phyloP scores from a whole-genome alignment of 805 yeast species.

The Blastobotrys americana region DNA sequence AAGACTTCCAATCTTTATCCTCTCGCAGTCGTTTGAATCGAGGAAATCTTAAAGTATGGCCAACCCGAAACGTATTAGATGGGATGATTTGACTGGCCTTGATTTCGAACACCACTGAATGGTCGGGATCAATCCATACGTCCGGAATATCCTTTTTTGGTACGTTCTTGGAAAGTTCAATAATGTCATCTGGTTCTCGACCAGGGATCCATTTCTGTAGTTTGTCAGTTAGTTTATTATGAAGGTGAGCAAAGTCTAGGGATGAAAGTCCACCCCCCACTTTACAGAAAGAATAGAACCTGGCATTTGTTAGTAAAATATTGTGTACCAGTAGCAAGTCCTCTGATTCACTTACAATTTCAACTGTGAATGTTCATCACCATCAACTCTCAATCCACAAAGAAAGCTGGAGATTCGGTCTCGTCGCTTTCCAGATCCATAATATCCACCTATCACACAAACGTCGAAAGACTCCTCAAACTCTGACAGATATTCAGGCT shows the following conservation, averaged over 20 bases:
- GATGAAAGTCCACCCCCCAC: constrained; percentile 79
- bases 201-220: constrained; percentile 45
- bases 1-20: constrained; percentile 57
- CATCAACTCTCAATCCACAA: constrained; percentile 55
- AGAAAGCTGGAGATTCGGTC: constrained; percentile 45
- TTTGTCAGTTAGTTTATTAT: constrained; percentile 46
- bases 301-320: no score
- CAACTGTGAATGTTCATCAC: no score
- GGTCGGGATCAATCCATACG: constrained; percentile 72
- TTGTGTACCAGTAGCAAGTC: no score
- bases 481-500: constrained; percentile 82
- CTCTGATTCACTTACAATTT: no score
- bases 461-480: constrained; percentile 84
- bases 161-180: constrained; percentile 19
- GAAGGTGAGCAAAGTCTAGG: constrained; percentile 54
- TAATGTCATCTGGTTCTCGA: constrained; percentile 34
- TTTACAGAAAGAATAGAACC: constrained; percentile 60
- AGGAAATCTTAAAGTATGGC: constrained; percentile 68
- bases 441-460: constrained; percentile 68
- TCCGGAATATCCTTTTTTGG: constrained; percentile 42
- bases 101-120: constrained; percentile 73
- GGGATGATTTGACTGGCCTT: constrained; percentile 68
- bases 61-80: constrained; percentile 50
- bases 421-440: constrained; percentile 50
- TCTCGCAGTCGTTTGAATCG: constrained; percentile 59